Evolutionary conservation across 257 asterid species (phyloP).

Genomic region (Lycium barbarum): DNA sequence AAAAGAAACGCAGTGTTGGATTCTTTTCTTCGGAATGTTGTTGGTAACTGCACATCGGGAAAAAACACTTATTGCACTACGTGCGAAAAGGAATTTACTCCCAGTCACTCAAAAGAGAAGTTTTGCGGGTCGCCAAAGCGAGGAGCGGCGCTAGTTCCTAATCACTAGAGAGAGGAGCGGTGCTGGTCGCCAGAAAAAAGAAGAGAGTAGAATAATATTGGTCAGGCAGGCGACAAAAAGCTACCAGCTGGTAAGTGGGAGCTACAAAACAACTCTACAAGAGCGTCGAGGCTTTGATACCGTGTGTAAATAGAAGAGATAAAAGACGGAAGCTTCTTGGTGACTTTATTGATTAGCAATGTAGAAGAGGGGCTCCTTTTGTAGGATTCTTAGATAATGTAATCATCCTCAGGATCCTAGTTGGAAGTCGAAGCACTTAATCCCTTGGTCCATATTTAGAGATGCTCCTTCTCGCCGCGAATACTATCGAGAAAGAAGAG

Average conservation of each 20-base stretch:
- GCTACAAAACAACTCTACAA: neutral
- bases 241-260: neutral
- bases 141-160: neutral
- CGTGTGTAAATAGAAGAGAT: neutral
- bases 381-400: neutral
- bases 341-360: neutral
- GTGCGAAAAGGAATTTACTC: neutral
- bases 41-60: neutral
- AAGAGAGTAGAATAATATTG: neutral
- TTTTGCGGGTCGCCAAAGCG: neutral
- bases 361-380: neutral
- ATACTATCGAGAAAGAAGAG: neutral
- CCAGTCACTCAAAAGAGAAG: neutral
- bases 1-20: neutral
- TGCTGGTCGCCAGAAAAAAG: neutral
- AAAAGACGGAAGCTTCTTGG: neutral
- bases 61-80: neutral
- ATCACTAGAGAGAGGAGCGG: neutral
- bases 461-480: neutral
- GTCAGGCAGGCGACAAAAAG: neutral
- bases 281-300: neutral
- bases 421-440: slow-evolving; percentile 4
- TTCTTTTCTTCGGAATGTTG: neutral
- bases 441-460: slow-evolving; percentile 5
- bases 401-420: neutral